Conservation (phyloP, 2,329 filamentous ascomycete species). For the Hymenoscyphus salicellus region DNA sequence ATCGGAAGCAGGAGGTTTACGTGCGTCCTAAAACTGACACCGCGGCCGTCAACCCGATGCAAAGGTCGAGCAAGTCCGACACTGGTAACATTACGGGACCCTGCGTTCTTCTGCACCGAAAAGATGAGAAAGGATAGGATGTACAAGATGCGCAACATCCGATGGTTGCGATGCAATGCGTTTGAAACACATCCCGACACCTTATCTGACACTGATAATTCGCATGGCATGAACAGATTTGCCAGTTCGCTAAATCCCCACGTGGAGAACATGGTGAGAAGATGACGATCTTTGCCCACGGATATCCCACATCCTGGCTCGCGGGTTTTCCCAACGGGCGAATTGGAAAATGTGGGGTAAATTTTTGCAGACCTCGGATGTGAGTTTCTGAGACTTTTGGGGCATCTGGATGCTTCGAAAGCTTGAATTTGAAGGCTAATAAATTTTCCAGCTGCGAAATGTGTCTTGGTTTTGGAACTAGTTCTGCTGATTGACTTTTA, state of each 20-base stretch:
- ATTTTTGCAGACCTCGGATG: background rate
- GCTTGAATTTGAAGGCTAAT: no score
- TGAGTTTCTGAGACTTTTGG: background rate
- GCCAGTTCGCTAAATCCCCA: background rate
- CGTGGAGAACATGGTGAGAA: background rate
- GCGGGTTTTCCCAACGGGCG: background rate
- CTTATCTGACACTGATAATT: background rate
- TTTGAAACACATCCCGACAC: background rate
- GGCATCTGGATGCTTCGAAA: no score
- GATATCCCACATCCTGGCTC: background rate
- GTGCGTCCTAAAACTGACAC: background rate
- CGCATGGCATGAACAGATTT: background rate
- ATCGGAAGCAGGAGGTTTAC: background rate
- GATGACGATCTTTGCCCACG: no score
- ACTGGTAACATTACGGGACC: background rate
- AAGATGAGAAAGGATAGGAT: background rate
- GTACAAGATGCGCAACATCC: background rate
- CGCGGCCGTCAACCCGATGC: background rate
- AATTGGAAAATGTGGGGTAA: constrained; percentile 1
- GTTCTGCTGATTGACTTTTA: no score
- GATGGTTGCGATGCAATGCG: background rate
- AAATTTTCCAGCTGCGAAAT: no score
- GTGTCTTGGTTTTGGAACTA: no score
- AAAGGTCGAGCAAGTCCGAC: background rate
- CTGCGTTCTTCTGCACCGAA: background rate